phyloP scores from a whole-genome alignment of 2,329 filamentous ascomycete species.

The Colletotrichum sp. region DNA sequence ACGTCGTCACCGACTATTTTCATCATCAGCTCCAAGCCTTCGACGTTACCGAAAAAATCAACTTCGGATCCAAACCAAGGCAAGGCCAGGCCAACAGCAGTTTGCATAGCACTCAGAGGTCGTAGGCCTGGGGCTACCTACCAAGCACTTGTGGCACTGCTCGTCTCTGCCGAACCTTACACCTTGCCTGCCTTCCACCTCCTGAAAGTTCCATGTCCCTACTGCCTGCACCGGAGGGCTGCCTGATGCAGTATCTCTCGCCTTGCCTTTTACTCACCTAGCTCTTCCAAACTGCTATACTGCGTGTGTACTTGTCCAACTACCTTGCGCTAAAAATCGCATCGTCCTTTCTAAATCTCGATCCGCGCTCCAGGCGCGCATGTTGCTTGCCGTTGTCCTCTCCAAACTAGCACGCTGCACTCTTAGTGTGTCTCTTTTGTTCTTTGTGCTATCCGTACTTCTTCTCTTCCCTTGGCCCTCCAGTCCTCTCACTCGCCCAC shows the following conservation, averaged over 20 bases:
- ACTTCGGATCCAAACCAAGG: not conserved
- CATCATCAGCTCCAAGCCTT: not conserved
- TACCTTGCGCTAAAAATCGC: slow-evolving; percentile 10
- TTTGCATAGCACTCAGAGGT: not conserved
- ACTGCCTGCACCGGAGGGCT: not conserved
- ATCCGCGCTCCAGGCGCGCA: slow-evolving; percentile 17
- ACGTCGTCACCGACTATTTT: slow-evolving; percentile 4
- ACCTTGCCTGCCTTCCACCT: not conserved
- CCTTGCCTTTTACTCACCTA: not conserved
- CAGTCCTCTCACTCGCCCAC: not conserved
- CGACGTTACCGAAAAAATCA: not conserved
- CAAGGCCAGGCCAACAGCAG: not conserved
- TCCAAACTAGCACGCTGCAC: not conserved
- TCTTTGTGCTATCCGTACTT: not conserved
- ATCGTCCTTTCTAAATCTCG: slow-evolving; percentile 15
- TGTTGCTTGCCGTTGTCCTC: slow-evolving; percentile 13
- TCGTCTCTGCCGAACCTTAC: not conserved
- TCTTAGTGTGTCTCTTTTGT: not conserved
- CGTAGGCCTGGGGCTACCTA: not conserved
- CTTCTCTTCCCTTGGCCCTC: not conserved
- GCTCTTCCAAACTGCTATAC: not conserved
- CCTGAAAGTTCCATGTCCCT: not conserved
- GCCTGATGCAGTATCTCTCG: slow-evolving; percentile 14
- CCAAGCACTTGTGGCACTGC: not conserved
- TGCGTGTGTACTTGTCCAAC: not conserved